Evolutionary conservation across 208 protist genomes (phyloP).

Genomic region (Leishmania mexicana): DNA sequence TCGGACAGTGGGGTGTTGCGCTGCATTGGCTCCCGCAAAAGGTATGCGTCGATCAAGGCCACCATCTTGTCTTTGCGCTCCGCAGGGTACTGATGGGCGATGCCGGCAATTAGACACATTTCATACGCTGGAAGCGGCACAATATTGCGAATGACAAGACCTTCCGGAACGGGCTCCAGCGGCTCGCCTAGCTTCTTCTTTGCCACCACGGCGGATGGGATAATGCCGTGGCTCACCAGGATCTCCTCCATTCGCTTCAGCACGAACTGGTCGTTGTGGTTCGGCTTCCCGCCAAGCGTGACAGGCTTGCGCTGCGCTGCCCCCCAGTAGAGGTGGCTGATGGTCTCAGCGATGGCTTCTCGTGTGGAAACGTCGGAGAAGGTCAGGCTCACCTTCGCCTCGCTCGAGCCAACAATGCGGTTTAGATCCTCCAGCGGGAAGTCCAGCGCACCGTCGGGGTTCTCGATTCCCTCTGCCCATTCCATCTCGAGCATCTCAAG

Average conservation of each 20-base stretch:
- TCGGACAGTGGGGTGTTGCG: conserved; percentile 11
- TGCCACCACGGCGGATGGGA: conserved; percentile 37
- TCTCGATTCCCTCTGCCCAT: conserved; percentile 16
- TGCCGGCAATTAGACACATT: conserved; percentile 41
- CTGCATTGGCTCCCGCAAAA: conserved; percentile 13
- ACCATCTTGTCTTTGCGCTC: conserved; percentile 29
- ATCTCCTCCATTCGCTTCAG: conserved; percentile 56
- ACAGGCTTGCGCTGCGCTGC: conserved; percentile 56
- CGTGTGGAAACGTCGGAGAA: conserved; percentile 21
- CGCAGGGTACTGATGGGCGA: conserved; percentile 41
- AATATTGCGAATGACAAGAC: conserved; percentile 38
- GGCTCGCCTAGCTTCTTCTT: conserved; percentile 33
- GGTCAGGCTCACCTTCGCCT: conserved; percentile 5
- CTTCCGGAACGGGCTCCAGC: conserved; percentile 32
- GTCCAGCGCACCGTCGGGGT: conserved; percentile 20
- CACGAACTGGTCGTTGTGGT: conserved; percentile 54
- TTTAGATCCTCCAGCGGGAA: conserved; percentile 17
- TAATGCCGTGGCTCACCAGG: conserved; percentile 25
- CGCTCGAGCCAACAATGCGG: conserved; percentile 7
- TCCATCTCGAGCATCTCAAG: conserved; percentile 63
- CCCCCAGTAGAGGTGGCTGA: conserved; percentile 51
- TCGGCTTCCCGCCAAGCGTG: conserved; percentile 49
- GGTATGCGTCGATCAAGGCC: conserved; percentile 20
- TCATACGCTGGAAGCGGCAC: conserved; percentile 52
- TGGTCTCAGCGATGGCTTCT: conserved; percentile 1